phyloP scores from a whole-genome alignment of 805 yeast genomes.

The Saturnispora zaruensis region DNA sequence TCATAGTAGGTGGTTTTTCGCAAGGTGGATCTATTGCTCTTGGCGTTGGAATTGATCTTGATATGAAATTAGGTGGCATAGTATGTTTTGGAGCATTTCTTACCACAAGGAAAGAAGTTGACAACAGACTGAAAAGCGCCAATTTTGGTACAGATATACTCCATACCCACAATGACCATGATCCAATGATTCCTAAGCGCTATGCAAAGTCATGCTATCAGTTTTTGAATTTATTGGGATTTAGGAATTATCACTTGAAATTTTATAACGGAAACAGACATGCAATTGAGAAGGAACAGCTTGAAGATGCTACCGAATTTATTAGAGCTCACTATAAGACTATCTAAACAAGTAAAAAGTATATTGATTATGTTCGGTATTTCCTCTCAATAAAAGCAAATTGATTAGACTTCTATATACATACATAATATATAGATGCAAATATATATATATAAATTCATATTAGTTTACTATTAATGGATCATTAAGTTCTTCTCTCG shows the following conservation, averaged over 20 bases:
- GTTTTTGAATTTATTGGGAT: constrained; percentile 39
- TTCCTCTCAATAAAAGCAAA: not conserved
- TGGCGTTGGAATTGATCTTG: constrained; percentile 46
- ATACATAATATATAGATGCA: not conserved
- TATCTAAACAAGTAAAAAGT: not conserved
- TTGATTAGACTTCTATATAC: not conserved
- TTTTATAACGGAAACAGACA: constrained; percentile 61
- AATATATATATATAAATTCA: not conserved
- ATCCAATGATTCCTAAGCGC: constrained; percentile 48
- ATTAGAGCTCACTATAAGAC: constrained; percentile 18
- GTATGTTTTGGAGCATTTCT: constrained; percentile 71
- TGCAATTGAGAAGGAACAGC: constrained; percentile 57
- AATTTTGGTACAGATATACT: constrained; percentile 68
- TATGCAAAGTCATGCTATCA: constrained; percentile 35
- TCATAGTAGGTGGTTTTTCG: constrained; percentile 90
- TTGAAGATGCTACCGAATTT: constrained; percentile 44
- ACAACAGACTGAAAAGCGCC: constrained; percentile 20
- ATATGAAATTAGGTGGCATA: constrained; percentile 67
- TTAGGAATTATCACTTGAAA: constrained; percentile 39
- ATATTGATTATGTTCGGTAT: not conserved
- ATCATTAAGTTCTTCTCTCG: constrained; percentile 29
- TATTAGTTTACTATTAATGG: constrained; percentile 17
- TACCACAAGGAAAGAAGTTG: constrained; percentile 29
- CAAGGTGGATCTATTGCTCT: constrained; percentile 85
- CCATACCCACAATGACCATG: constrained; percentile 80